phyloP scores from a whole-genome alignment of 2,329 filamentous ascomycete species.

The Colletotrichum somersetense region DNA sequence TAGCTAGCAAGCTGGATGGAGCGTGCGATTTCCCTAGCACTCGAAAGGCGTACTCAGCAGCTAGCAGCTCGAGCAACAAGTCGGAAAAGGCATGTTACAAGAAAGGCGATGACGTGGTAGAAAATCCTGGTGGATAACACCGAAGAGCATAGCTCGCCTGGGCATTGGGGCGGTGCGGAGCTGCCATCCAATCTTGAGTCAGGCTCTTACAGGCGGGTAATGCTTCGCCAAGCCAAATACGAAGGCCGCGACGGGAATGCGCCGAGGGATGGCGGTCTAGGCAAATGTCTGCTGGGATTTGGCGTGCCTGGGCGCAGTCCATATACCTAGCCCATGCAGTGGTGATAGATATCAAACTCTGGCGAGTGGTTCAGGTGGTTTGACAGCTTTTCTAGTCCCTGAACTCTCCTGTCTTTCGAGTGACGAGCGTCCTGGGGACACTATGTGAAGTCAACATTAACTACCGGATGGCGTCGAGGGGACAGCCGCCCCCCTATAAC shows the following conservation, averaged over 20 bases:
- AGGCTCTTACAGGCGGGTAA: not conserved
- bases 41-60: no score
- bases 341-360: not conserved
- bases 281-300: slow-evolving; percentile 35
- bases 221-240: slow-evolving; percentile 33
- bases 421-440: not conserved
- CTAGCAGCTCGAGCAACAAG: not conserved
- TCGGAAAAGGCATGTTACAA: slow-evolving; percentile 15
- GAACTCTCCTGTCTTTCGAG: no score
- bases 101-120: slow-evolving; percentile 32
- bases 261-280: slow-evolving; percentile 30
- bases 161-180: slow-evolving; percentile 39
- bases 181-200: slow-evolving; percentile 36
- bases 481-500: not conserved
- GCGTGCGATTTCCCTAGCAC: no score
- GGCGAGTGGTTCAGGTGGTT: not conserved
- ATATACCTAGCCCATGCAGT: slow-evolving; percentile 13
- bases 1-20: no score
- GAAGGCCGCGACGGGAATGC: slow-evolving; percentile 28
- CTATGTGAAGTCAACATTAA: slow-evolving; percentile 21
- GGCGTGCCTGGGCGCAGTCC: slow-evolving; percentile 31
- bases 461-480: not conserved
- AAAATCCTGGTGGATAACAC: slow-evolving; percentile 11
- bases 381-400: not conserved
- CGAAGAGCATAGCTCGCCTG: slow-evolving; percentile 31